A percentile compares a stretch with the other conserved stretches of the same genome.
phyloP scores from a whole-genome alignment of 2,329 filamentous ascomycete genomes.

The Paecilomyces variotii region DNA sequence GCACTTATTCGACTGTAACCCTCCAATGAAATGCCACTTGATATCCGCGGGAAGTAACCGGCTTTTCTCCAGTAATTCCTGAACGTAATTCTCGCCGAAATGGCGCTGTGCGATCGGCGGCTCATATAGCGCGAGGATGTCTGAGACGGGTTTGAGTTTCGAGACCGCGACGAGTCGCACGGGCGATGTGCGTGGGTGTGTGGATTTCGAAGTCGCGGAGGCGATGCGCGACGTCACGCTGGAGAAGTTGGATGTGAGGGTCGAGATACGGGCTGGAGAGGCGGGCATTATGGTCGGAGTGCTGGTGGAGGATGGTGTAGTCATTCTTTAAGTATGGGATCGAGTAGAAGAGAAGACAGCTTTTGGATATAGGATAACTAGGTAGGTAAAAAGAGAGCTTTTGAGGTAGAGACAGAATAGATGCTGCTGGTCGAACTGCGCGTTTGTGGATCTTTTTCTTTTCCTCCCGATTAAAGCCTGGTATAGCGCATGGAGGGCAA shows the following conservation, averaged over 20 bases:
- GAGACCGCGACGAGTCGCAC: slow-evolving; percentile 83
- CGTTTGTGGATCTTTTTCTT: background rate
- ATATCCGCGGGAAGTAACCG: slow-evolving; percentile 65
- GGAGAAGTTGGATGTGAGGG: slow-evolving; percentile 55
- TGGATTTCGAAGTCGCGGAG: slow-evolving; percentile 35
- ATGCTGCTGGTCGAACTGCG: background rate
- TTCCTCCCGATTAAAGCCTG: background rate
- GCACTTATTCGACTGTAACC: slow-evolving; percentile 89
- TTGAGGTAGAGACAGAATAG: background rate
- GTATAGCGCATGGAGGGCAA: background rate
- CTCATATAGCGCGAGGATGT: slow-evolving; percentile 76
- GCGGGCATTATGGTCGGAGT: slow-evolving; percentile 42
- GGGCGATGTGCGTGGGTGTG: slow-evolving; percentile 10
- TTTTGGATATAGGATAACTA: background rate
- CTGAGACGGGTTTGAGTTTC: slow-evolving; percentile 87
- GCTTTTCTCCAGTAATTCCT: slow-evolving; percentile 83
- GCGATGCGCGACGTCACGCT: slow-evolving; percentile 52
- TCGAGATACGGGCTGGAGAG: slow-evolving; percentile 51
- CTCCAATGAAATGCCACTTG: slow-evolving; percentile 95
- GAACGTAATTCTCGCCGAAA: slow-evolving; percentile 95
- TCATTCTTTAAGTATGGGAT: background rate
- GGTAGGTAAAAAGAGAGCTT: background rate
- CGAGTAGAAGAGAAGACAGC: background rate
- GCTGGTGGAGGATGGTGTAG: slow-evolving; percentile 1
- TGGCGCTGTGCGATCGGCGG: slow-evolving; percentile 55